Conservation (phyloP, 805 yeast species). For the Saturnispora quitensis region DNA sequence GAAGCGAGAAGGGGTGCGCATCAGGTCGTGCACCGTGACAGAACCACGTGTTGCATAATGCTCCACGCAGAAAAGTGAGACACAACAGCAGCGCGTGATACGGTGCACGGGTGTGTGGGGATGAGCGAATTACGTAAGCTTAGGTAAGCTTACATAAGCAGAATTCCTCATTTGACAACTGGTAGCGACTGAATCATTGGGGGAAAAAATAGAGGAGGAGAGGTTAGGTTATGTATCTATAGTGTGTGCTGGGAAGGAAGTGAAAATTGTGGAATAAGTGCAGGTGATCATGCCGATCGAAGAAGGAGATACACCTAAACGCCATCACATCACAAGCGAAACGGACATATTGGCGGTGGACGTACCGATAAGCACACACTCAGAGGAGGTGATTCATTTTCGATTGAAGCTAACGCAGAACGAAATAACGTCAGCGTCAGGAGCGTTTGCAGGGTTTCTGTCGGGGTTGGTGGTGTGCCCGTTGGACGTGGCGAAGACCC, state of each 20-base stretch:
- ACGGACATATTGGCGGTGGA: constrained; percentile 13
- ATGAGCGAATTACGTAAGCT: neutral
- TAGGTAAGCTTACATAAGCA: neutral
- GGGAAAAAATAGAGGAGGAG: neutral
- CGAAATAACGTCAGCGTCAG: constrained; percentile 68
- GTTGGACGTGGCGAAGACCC: constrained; percentile 87
- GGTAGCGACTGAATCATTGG: neutral
- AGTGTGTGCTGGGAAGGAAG: neutral
- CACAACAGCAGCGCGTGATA: too few species aligned
- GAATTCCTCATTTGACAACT: neutral
- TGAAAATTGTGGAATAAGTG: neutral
- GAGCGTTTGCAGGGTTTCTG: constrained; percentile 88
- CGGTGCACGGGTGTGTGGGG: too few species aligned
- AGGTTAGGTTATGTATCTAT: neutral
- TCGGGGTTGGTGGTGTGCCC: constrained; percentile 93
- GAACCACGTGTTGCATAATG: too few species aligned
- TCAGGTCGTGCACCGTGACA: too few species aligned
- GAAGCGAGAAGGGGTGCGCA: too few species aligned
- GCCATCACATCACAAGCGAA: constrained; percentile 11
- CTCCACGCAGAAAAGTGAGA: too few species aligned
- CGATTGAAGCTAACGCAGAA: constrained; percentile 17
- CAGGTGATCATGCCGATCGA: neutral
- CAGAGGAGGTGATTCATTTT: constrained; percentile 11
- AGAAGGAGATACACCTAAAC: constrained; percentile 8
- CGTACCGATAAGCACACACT: constrained; percentile 11